phyloP scores from a whole-genome alignment of 148 eudicot genomes.

The Heliamphora exappendiculata region DNA sequence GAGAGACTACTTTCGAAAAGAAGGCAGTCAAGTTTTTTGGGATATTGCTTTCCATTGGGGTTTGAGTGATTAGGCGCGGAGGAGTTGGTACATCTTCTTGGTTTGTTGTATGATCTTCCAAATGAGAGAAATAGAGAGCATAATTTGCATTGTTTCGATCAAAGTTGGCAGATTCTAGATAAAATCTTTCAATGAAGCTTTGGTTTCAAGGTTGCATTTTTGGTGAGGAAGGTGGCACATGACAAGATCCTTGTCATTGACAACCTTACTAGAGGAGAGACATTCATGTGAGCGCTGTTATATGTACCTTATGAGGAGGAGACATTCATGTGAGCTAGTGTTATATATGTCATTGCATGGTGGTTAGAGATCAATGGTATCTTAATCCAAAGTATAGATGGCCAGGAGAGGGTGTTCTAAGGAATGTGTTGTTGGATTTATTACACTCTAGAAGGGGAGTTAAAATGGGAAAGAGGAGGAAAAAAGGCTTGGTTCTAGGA shows the following conservation, averaged over 20 bases:
- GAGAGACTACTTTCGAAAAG: neutral
- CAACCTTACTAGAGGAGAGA: neutral
- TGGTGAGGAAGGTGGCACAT: neutral
- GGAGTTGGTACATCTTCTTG: neutral
- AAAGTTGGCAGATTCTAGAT: neutral
- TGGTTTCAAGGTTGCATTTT: neutral
- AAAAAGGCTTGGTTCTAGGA: neutral
- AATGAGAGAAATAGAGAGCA: neutral
- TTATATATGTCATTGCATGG: neutral
- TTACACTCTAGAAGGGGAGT: neutral
- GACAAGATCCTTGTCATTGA: neutral
- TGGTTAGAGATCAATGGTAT: neutral
- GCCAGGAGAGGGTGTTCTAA: neutral
- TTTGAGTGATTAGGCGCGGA: neutral
- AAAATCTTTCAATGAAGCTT: neutral
- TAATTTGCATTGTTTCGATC: neutral
- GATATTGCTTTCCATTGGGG: neutral
- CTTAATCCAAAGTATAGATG: neutral
- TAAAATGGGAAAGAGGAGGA: neutral
- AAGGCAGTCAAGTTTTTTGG: neutral
- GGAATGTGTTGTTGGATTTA: neutral
- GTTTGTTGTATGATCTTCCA: neutral
- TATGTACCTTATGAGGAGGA: too few species aligned
- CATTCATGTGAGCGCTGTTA: neutral
- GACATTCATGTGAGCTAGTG: neutral